These are phyloP conservation scores for Ogataea methylovora DNA, from an alignment of 805 yeast genomes.

Conservation along the genomic window DNA sequence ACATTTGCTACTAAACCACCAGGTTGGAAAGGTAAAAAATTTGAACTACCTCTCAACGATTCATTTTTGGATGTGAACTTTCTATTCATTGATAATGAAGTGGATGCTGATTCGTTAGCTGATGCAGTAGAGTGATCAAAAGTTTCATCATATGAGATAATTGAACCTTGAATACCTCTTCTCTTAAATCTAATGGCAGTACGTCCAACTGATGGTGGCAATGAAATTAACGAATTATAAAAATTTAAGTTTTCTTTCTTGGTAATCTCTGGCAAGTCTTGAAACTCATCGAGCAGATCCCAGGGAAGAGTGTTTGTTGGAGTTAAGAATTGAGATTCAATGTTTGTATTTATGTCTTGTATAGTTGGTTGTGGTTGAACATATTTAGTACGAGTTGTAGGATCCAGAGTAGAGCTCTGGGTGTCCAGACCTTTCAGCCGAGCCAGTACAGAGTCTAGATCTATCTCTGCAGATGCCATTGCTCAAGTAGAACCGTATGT, in stretches of 20 bases:
- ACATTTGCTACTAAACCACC: slow-evolving; percentile 53
- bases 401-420: slow-evolving; percentile 11
- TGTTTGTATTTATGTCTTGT: slow-evolving; percentile 10
- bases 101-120: slow-evolving; percentile 48
- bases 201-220: slow-evolving; percentile 58
- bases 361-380: slow-evolving; percentile 4
- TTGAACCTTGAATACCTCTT: slow-evolving; percentile 64
- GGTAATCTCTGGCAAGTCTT: slow-evolving; percentile 39
- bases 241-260: slow-evolving; percentile 20
- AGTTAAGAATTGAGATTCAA: slow-evolving; percentile 40
- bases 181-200: slow-evolving; percentile 64
- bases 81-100: slow-evolving; percentile 68
- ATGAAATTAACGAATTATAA: slow-evolving; percentile 39
- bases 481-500: no score
- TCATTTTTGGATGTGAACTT: slow-evolving; percentile 56
- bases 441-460: slow-evolving; percentile 6
- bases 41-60: slow-evolving; percentile 59
- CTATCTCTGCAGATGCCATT: slow-evolving; percentile 4
- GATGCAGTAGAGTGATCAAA: slow-evolving; percentile 36
- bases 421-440: not conserved
- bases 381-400: slow-evolving; percentile 8
- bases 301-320: slow-evolving; percentile 61
- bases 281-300: slow-evolving; percentile 65
- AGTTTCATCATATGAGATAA: slow-evolving; percentile 57
- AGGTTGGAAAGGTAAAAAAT: slow-evolving; percentile 83